A percentile compares a stretch with the other conserved stretches of the same genome.
These are phyloP conservation scores for Lentinula boryana DNA, from an alignment of 768 basidiomycete genomes.

Conservation along the genomic window DNA sequence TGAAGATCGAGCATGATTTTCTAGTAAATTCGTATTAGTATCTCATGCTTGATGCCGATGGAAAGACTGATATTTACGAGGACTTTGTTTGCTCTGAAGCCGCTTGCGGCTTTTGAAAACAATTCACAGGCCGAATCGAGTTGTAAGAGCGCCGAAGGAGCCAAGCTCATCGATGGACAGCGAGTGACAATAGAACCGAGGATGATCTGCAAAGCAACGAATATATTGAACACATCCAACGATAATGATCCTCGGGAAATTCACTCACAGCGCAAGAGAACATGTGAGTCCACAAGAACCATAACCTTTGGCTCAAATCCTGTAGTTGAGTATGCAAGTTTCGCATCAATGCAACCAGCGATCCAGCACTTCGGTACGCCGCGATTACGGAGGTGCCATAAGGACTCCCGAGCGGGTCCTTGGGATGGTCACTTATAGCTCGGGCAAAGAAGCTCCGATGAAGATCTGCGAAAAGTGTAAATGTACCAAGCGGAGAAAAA, in stretches of 20 bases:
- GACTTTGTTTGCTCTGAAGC: slow-evolving; percentile 60
- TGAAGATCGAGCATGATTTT: slow-evolving; percentile 59
- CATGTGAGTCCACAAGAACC: slow-evolving; percentile 44
- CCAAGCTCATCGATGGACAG: slow-evolving; percentile 74
- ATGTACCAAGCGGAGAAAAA: background rate
- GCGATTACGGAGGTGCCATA: slow-evolving; percentile 72
- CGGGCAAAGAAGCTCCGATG: slow-evolving; percentile 72
- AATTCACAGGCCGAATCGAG: slow-evolving; percentile 72
- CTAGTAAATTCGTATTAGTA: slow-evolving; percentile 24
- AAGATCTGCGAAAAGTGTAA: slow-evolving; percentile 26
- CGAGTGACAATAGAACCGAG: slow-evolving; percentile 72
- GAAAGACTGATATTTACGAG: slow-evolving; percentile 30
- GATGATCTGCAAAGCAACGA: slow-evolving; percentile 42
- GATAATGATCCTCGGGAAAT: background rate
- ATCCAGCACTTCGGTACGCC: slow-evolving; percentile 68
- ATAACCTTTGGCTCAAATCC: slow-evolving; percentile 58
- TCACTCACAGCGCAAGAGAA: slow-evolving; percentile 58
- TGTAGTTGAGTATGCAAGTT: slow-evolving; percentile 61
- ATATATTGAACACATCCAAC: slow-evolving; percentile 2
- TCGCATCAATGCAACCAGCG: slow-evolving; percentile 64
- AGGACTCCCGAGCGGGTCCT: slow-evolving; percentile 66
- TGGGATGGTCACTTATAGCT: slow-evolving; percentile 67
- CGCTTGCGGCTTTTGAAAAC: slow-evolving; percentile 62
- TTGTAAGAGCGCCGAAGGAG: slow-evolving; percentile 67
- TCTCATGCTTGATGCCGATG: background rate